A percentile compares a stretch with the other conserved stretches of the same genome.
Conservation (phyloP, 345 rosid genomes). For the Rhizophora apiculata region DNA sequence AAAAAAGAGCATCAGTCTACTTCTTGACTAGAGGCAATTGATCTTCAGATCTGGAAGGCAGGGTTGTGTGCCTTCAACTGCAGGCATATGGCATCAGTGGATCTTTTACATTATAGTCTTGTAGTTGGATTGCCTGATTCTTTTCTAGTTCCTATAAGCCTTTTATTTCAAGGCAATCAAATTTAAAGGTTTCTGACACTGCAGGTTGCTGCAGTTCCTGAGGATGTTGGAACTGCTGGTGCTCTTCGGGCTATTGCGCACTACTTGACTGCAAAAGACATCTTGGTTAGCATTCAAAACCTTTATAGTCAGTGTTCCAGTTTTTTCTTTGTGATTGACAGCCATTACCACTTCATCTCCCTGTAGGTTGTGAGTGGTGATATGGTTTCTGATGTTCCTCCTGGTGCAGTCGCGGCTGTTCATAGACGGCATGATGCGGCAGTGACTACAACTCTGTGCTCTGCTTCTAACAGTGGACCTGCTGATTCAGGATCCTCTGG, state of each 20-base stretch:
- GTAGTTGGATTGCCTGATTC: neutral
- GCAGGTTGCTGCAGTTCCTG: slow-evolving; percentile 89
- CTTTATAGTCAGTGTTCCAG: slow-evolving; percentile 15
- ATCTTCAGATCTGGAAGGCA: no score
- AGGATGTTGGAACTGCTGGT: slow-evolving; percentile 91
- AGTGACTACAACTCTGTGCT: slow-evolving; percentile 87
- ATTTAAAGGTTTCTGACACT: slow-evolving; percentile 13
- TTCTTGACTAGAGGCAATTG: no score
- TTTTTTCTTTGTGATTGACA: slow-evolving; percentile 6
- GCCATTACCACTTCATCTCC: slow-evolving; percentile 16
- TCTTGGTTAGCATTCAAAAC: slow-evolving; percentile 57
- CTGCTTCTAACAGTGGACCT: slow-evolving; percentile 74
- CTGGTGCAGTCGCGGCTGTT: slow-evolving; percentile 86
- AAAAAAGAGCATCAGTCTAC: no score
- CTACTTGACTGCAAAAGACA: slow-evolving; percentile 82
- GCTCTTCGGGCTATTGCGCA: slow-evolving; percentile 87
- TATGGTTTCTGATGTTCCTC: slow-evolving; percentile 94
- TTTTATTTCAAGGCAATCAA: neutral
- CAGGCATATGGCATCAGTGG: no score
- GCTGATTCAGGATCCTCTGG: slow-evolving; percentile 64
- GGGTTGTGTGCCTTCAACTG: no score
- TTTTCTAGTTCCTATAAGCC: neutral
- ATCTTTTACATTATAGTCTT: neutral
- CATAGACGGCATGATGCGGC: slow-evolving; percentile 90
- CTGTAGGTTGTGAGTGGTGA: slow-evolving; percentile 90